Evolutionary conservation across 2,329 filamentous ascomycete species (phyloP).

Genomic region (Fusarium annulatum): DNA sequence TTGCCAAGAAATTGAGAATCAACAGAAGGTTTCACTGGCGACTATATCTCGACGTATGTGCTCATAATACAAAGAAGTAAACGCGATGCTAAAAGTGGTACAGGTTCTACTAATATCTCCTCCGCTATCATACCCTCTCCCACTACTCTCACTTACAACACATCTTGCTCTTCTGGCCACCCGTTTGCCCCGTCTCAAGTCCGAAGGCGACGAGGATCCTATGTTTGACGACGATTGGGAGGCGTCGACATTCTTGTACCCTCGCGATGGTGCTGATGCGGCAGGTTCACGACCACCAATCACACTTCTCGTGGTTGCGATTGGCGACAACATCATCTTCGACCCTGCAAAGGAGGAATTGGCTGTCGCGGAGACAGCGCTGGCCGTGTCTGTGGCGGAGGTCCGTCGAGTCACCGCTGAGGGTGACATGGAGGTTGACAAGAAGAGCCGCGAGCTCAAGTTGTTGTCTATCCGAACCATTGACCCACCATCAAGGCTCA

Average conservation of each 20-base stretch:
- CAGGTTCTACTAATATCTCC: conserved; percentile 94
- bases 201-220: conserved; percentile 92
- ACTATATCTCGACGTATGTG: conserved; percentile 88
- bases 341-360: conserved; percentile 93
- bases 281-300: conserved; percentile 75
- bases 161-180: conserved; percentile 93
- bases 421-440: conserved; percentile 57
- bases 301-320: conserved; percentile 88
- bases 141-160: conserved; percentile 89
- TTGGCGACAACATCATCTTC: conserved; percentile 91
- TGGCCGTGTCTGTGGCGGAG: conserved; percentile 83
- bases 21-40: conserved; percentile 96
- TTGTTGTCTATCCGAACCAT: conserved; percentile 78
- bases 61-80: not conserved
- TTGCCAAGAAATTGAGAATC: conserved; percentile 81
- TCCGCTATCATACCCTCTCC: conserved; percentile 90
- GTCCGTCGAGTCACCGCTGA: conserved; percentile 37
- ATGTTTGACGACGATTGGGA: conserved; percentile 99
- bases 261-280: conserved; percentile 54
- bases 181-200: conserved; percentile 84
- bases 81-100: not conserved
- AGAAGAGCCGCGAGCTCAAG: conserved; percentile 59
- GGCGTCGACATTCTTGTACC: conserved; percentile 81
- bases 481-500: conserved; percentile 78
- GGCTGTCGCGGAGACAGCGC: conserved; percentile 87